These are phyloP conservation scores for Beauveria bassiana DNA, from an alignment of 2,329 filamentous ascomycete genomes.

Conservation along the genomic window DNA sequence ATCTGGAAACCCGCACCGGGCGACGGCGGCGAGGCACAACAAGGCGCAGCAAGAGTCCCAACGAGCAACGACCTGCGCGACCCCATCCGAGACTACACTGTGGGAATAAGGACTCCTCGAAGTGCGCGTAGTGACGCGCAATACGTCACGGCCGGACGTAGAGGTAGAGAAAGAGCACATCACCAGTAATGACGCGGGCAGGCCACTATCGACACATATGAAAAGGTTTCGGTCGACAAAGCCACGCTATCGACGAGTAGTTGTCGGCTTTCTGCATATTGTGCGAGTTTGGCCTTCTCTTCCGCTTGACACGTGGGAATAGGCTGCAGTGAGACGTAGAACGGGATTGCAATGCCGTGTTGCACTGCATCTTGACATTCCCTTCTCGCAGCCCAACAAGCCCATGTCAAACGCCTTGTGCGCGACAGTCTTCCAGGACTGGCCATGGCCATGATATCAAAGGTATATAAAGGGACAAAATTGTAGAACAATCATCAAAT, in stretches of 20 bases:
- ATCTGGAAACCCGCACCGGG: background rate
- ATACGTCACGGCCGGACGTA: background rate
- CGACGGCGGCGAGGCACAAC: background rate
- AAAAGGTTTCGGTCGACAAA: background rate
- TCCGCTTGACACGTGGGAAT: background rate
- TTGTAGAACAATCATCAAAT: slow-evolving; percentile 1
- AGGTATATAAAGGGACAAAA: background rate
- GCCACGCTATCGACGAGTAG: background rate
- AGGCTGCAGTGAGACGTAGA: background rate
- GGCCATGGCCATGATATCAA: background rate
- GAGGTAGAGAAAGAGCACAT: background rate
- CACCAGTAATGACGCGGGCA: background rate
- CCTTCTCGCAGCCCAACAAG: background rate
- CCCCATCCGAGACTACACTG: background rate
- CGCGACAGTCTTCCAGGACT: background rate
- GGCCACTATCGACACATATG: background rate
- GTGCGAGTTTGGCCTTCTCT: background rate
- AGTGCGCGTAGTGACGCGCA: background rate
- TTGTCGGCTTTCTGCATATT: background rate
- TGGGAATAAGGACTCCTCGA: background rate
- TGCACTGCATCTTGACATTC: background rate
- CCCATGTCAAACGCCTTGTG: background rate
- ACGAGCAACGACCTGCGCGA: background rate
- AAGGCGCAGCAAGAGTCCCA: background rate
- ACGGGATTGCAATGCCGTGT: background rate